Evolutionary conservation across 2,329 filamentous ascomycete genomes (phyloP), one percentile per base, ranked within the genome.

Genomic region (Colletotrichum acutatum): DNA sequence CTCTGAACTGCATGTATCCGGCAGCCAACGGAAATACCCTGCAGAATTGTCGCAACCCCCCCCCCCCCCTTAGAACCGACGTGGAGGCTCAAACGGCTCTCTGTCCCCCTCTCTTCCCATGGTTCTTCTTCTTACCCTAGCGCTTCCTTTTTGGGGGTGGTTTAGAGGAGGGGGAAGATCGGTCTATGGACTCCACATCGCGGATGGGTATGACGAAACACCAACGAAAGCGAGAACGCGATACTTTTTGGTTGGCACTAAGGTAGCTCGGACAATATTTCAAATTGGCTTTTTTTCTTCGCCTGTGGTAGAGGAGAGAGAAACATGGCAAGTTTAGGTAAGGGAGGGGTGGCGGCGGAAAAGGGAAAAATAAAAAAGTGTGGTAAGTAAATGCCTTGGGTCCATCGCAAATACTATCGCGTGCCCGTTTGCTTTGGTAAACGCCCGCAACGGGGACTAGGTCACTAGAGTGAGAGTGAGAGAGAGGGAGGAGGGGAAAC

Each of bases 51-150:
- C 52, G 53, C 28, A 37, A 26, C 34, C 60, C 28, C 53, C 22
- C 19, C 24, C 37, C 37, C 53, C 22, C 19, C 24, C 37, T 14
- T 42, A 16, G 16, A 63, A 28, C 19, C 32, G 49, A 59, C n/a
- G 28, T 63, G 56, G 68, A 66, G 54, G 68, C 54, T 71, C 54
- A 71, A 65, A 71, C 68, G 46, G 53, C 53, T n/a, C 54, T 49
- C 16, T 49, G 42, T 4, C 42, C 42, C 19, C 16, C 16, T 49
- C 16, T 60, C 7, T 34, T 24, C 49, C 52, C 24, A 22, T 34
- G 9, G 8, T 59, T 24, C 59, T 46, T 59, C 46, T 68, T 42
- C 67, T 56, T 49, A 34, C 37, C n/a, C 57, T 60, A 14, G 42
- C 22, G 19, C 34, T 59, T 71, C 68, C 46, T 58, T 53, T 60